phyloP scores from a whole-genome alignment of 306 rosid species.

The Dicorynia guianensis region DNA sequence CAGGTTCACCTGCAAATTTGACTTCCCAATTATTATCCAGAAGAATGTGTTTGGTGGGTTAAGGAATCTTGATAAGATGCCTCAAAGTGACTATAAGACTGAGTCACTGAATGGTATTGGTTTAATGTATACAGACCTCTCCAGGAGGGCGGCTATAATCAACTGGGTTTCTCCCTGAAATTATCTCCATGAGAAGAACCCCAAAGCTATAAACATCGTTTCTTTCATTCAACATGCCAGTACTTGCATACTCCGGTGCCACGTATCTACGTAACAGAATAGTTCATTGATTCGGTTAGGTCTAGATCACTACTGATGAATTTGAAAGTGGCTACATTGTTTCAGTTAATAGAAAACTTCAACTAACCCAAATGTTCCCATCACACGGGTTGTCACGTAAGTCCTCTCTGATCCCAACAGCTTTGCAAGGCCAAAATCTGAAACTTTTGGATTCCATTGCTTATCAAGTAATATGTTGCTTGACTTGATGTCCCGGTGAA shows the following conservation, averaged over 20 bases:
- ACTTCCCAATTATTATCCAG: slow-evolving; percentile 20
- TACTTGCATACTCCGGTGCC: slow-evolving; percentile 75
- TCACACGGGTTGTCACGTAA: slow-evolving; percentile 71
- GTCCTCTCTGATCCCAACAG: slow-evolving; percentile 69
- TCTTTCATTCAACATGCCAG: slow-evolving; percentile 75
- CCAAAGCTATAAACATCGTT: slow-evolving; percentile 72
- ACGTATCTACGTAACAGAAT: slow-evolving; percentile 57
- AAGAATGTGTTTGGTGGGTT: too few relatives aligned
- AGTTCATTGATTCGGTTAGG: background rate
- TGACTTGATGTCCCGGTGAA: slow-evolving; percentile 73
- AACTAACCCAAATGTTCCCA: slow-evolving; percentile 76
- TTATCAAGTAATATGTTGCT: slow-evolving; percentile 72
- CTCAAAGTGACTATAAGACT: background rate
- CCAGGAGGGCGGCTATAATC: slow-evolving; percentile 66
- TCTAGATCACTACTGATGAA: background rate
- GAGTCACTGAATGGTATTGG: slow-evolving; percentile 4
- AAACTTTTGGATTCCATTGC: slow-evolving; percentile 64
- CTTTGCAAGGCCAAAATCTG: slow-evolving; percentile 46
- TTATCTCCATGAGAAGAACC: slow-evolving; percentile 68
- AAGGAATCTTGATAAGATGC: too few relatives aligned
- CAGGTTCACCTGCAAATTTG: background rate
- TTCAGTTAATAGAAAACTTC: background rate
- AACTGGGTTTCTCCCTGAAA: slow-evolving; percentile 69
- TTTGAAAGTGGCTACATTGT: background rate
- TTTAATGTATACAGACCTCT: slow-evolving; percentile 50